These are phyloP conservation scores for Iberis amara DNA, from an alignment of 441 rosid species.

Conservation along the genomic window DNA sequence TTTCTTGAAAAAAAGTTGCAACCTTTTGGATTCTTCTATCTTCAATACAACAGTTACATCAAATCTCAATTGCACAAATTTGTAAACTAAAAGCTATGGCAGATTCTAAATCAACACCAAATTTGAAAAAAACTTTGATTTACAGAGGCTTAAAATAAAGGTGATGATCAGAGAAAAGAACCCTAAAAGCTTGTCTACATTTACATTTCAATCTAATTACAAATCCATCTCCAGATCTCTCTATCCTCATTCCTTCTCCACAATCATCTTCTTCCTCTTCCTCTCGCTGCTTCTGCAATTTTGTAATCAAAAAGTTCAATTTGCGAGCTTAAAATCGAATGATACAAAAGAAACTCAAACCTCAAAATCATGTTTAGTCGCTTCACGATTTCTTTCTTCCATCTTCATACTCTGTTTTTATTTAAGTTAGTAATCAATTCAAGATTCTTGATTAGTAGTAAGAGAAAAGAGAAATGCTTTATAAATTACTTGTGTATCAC, in stretches of 20 bases:
- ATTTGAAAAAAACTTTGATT: not conserved
- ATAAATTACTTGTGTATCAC: too few species aligned
- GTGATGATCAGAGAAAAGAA: slow-evolving; percentile 28
- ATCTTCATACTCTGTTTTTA: slow-evolving; percentile 19
- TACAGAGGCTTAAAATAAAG: slow-evolving; percentile 31
- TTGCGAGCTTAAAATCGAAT: not conserved
- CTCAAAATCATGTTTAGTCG: slow-evolving; percentile 20
- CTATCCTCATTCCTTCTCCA: slow-evolving; percentile 35
- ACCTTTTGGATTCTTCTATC: slow-evolving; percentile 8
- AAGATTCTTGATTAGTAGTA: too few species aligned
- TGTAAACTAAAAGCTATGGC: too few species aligned
- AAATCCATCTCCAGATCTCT: slow-evolving; percentile 35
- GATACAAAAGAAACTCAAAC: not conserved
- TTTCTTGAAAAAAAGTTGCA: not conserved
- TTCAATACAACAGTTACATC: slow-evolving; percentile 3
- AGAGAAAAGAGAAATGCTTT: too few species aligned
- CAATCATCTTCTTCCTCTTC: slow-evolving; percentile 20
- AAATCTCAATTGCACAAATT: too few species aligned
- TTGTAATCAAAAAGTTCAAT: not conserved
- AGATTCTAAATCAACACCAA: not conserved
- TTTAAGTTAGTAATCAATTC: not conserved
- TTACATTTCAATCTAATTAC: slow-evolving; percentile 29
- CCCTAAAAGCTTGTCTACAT: slow-evolving; percentile 28
- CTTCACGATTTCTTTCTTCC: slow-evolving; percentile 10
- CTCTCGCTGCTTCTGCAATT: slow-evolving; percentile 3